Percentiles rank a stretch among this genome's conserved stretches.
Conservation (phyloP, 2,329 filamentous ascomycete genomes). For the Ceratocystis smalleyi region DNA sequence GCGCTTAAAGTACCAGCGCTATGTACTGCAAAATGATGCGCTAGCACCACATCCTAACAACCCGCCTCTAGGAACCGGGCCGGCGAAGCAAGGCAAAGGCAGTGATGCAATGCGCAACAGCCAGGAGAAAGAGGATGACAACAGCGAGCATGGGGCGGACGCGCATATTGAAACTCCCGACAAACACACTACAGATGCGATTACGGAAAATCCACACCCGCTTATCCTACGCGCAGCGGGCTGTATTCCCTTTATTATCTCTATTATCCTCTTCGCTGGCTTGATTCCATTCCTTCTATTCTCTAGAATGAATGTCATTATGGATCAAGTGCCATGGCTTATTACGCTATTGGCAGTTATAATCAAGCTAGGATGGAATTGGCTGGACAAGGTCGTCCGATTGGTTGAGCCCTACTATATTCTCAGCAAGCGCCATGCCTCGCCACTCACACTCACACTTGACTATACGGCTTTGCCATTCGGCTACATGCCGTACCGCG, state of each 20-base stretch:
- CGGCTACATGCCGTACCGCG: slow-evolving; percentile 45
- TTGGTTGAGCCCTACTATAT: slow-evolving; percentile 64
- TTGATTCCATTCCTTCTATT: slow-evolving; percentile 50
- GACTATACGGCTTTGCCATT: slow-evolving; percentile 62
- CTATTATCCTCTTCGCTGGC: slow-evolving; percentile 39
- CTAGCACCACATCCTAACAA: slow-evolving; percentile 47
- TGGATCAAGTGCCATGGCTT: slow-evolving; percentile 41
- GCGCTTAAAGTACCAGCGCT: slow-evolving; percentile 49
- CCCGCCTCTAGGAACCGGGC: slow-evolving; percentile 21
- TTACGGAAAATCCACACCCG: slow-evolving; percentile 49
- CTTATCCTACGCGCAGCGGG: slow-evolving; percentile 49
- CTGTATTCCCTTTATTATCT: slow-evolving; percentile 44
- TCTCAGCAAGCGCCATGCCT: slow-evolving; percentile 49
- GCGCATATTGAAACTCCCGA: neutral
- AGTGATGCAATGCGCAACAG: too few relatives aligned
- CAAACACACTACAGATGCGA: slow-evolving; percentile 24
- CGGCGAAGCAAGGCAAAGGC: neutral
- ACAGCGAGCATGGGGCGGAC: neutral
- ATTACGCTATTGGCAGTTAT: slow-evolving; percentile 49
- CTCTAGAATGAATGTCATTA: slow-evolving; percentile 18
- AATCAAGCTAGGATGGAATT: slow-evolving; percentile 53
- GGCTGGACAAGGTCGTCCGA: slow-evolving; percentile 52
- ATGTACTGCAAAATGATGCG: slow-evolving; percentile 54
- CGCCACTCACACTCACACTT: slow-evolving; percentile 48
- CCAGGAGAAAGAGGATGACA: neutral